Conservation (phyloP, 2,329 filamentous ascomycete species). For the Ophiostoma novo-ulmi region DNA sequence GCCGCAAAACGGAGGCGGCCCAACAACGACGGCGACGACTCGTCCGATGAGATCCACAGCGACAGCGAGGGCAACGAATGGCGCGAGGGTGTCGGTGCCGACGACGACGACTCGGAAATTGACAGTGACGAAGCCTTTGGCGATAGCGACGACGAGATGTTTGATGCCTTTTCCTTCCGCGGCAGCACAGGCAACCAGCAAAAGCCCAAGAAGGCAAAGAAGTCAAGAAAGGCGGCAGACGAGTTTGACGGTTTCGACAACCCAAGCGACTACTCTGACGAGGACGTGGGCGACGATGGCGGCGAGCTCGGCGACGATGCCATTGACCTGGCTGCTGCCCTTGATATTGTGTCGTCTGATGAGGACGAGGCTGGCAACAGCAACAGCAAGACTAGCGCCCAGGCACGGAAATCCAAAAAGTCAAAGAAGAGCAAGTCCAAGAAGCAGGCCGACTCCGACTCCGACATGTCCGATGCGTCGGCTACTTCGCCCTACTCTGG, state of each 20-base stretch:
- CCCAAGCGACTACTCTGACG: constrained; percentile 1
- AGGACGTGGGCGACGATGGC: constrained; percentile 47
- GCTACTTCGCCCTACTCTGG: constrained; percentile 36
- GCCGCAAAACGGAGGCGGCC: constrained; percentile 38
- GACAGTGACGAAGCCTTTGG: constrained; percentile 78
- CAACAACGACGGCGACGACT: constrained; percentile 46
- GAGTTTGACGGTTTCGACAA: constrained; percentile 53
- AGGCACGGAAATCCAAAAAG: constrained; percentile 34
- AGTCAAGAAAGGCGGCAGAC: constrained; percentile 41
- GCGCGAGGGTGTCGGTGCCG: constrained; percentile 62
- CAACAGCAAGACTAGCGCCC: constrained; percentile 36
- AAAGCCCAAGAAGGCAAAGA: constrained; percentile 35
- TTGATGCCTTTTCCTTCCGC: constrained; percentile 63
- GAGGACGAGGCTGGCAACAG: constrained; percentile 42
- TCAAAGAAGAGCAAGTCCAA: constrained; percentile 43
- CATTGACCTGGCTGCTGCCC: constrained; percentile 53
- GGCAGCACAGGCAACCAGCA: constrained; percentile 40
- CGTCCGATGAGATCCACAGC: constrained; percentile 65
- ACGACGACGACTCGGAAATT: constrained; percentile 59
- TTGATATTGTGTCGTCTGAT: constrained; percentile 52
- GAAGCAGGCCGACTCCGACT: constrained; percentile 44
- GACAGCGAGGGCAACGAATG: constrained; percentile 84
- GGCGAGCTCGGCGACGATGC: constrained; percentile 53
- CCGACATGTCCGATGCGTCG: constrained; percentile 22
- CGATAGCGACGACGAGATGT: constrained; percentile 79